Evolutionary conservation across 1,284 basidiomycete genomes (phyloP), one percentile per base, ranked within the genome.

Genomic region (Trichosporon sp.): DNA sequence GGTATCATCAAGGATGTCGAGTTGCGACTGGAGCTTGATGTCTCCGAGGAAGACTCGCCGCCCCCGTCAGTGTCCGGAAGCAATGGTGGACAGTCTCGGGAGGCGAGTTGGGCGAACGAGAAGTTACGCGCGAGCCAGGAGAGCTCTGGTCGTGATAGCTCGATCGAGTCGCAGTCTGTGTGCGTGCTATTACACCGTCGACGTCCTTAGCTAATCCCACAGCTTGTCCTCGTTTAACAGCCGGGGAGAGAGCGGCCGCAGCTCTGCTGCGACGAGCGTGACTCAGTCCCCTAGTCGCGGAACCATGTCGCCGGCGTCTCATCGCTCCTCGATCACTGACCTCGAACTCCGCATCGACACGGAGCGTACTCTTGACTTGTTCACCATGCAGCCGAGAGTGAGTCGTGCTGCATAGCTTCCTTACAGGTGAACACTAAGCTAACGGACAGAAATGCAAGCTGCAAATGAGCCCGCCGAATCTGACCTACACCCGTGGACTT

Each of bases 311-410:
- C 59, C 59, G 14, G n/a, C 1, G 64, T 79, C 14, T 68, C 21
- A 66, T 71, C 35, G 71, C 71, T 16, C 26, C 72, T 87, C 91
- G 2, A 84, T 93, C 46, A 83, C 88, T 26, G 91, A 94, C 77
- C 88, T 99, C 26, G 96, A 99, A 81, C 86, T 88, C 40, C 88
- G 92, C 37, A 87, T 99, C 59, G 89, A 91, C 68, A 91, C 93
- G 0, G 88, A 91, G 63, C 87, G 88, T 37, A 93, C 93, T 4
- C 85, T 98, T 40, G 96, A 99, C 83, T 91, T 99, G 64, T 99
- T 99, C 82, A 93, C 93, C 0, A 96, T 99, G 95, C 89, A 90
- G 77, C 91, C 92, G 3, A 96, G 96, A 89, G 95, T 93, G 76
- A 71, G 86, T 84, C 26, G 26, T 26, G 26, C 26, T 26, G 26